Base-by-base conservation (phyloP, 306 rosid species). In the Corylus heterophylla region DNA sequence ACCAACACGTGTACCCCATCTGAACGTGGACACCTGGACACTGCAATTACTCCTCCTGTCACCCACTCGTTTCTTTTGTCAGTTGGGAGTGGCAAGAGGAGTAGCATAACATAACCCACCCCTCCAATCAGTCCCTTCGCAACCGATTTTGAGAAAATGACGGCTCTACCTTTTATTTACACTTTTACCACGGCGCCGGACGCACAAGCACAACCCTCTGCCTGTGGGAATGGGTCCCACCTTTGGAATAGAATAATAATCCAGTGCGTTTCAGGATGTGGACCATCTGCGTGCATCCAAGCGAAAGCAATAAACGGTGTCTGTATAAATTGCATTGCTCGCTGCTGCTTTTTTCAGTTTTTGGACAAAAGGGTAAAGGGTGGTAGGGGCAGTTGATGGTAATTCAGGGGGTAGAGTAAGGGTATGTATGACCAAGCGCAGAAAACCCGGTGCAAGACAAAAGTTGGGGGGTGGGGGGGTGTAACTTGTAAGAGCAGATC, bases 361-460 rank as follows among this genome's bases (percentile, higher is more conserved):
- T 56, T 22, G 63, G 12, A 59, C 11, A 10, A 22, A 1, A 20
- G 13, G 11, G 22, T 14, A 45, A 69, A 1, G 29, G 51, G 17
- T 3, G 74, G 45, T 42, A 42, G 45, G 51, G 27, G 22, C 7
- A 27, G 12, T 18, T 27, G 8, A 27, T 25, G 83, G 70, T 13
- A 84, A 10, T 69, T 82, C 77, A 3, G 12, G 42, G 42, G 22
- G 51, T 0, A 1, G 0, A 0, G 2, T 6, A 73, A 51, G 88
- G 86, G 81, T 7, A 82, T 81, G 25, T 27, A 27, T 7, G 88
- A 78, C 25, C 81, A 70, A 59, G 25, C 4, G 1, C 37, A 45
- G 73, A 79, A 72, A 71, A 76, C 84, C 73, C 64, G 47, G 79
- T 78, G 81, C 84, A 58, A 17, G 35, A 67, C 68, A 25, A 79